These are phyloP conservation scores for Wickerhamiella lipophila DNA, from an alignment of 805 yeast species.

Conservation along the genomic window DNA sequence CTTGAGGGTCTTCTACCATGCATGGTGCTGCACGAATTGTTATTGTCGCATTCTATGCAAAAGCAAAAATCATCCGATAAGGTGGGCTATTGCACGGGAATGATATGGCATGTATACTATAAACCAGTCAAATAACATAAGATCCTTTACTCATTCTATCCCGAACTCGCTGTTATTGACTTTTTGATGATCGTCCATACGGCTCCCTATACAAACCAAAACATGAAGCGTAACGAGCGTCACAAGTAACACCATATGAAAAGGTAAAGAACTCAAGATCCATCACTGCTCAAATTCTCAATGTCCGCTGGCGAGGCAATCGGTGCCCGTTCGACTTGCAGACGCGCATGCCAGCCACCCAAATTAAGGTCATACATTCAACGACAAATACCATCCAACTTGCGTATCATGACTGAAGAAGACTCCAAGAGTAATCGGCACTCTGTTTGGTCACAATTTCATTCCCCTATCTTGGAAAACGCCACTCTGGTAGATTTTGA, in stretches of 20 bases:
- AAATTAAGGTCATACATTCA: background rate
- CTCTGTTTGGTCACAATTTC: conserved; percentile 9
- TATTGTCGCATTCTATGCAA: background rate
- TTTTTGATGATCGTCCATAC: background rate
- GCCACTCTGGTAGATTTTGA: conserved; percentile 19
- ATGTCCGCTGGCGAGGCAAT: background rate
- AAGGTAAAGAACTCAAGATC: background rate
- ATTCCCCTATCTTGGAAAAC: conserved; percentile 17
- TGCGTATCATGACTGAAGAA: conserved; percentile 4
- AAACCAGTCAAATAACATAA: background rate
- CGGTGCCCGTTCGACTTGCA: background rate
- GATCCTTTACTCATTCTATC: too few relatives aligned
- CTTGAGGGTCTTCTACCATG: conserved; percentile 1
- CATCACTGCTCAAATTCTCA: background rate
- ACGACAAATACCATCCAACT: background rate
- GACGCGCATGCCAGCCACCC: conserved; percentile 10
- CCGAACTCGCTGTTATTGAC: too few relatives aligned
- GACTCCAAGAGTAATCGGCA: conserved; percentile 2
- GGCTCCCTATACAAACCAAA: background rate
- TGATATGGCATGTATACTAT: background rate
- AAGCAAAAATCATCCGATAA: background rate
- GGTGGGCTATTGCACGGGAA: background rate
- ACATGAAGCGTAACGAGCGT: conserved; percentile 1
- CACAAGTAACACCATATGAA: conserved; percentile 1
- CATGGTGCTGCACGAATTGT: background rate